A percentile compares a stretch with the other conserved stretches of the same genome.
phyloP scores from a whole-genome alignment of 2,329 filamentous ascomycete species.

The Aspergillus aculeatinus region DNA sequence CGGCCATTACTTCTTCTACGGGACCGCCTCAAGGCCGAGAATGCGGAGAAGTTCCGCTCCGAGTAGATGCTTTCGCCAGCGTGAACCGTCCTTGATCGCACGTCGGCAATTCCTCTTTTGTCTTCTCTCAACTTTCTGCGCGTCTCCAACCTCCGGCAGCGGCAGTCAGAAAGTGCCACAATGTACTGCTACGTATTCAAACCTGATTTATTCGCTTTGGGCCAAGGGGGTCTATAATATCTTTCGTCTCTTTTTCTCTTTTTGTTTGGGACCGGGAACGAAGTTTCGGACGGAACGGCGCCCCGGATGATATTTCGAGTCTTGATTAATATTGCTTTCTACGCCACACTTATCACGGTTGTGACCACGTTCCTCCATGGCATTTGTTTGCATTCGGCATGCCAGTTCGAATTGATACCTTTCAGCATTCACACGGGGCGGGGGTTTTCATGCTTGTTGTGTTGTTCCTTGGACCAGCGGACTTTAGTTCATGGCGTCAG shows the following conservation, averaged over 20 bases:
- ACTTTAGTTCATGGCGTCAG: slow-evolving; percentile 29
- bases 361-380: slow-evolving; percentile 10
- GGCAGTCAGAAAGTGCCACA: slow-evolving; percentile 3
- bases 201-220: slow-evolving; percentile 15
- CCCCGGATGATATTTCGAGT: slow-evolving; percentile 17
- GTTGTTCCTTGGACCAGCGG: slow-evolving; percentile 22
- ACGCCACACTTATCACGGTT: slow-evolving; percentile 7
- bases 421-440: slow-evolving; percentile 23
- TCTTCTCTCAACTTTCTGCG: neutral
- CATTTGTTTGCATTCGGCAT: slow-evolving; percentile 26
- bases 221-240: slow-evolving; percentile 10
- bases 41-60: slow-evolving; percentile 19
- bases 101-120: neutral
- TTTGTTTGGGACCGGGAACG: slow-evolving; percentile 12
- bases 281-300: slow-evolving; percentile 21
- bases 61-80: slow-evolving; percentile 10
- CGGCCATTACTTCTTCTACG: slow-evolving; percentile 44
- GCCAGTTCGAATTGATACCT: slow-evolving; percentile 25
- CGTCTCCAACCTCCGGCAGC: neutral
- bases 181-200: slow-evolving; percentile 16
- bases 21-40: slow-evolving; percentile 35
- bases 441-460: slow-evolving; percentile 23
- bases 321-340: slow-evolving; percentile 12
- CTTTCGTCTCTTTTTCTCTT: neutral
- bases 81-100: too few species aligned